phyloP scores from a whole-genome alignment of 2,329 filamentous ascomycete species.

The Fusarium tuaranense region DNA sequence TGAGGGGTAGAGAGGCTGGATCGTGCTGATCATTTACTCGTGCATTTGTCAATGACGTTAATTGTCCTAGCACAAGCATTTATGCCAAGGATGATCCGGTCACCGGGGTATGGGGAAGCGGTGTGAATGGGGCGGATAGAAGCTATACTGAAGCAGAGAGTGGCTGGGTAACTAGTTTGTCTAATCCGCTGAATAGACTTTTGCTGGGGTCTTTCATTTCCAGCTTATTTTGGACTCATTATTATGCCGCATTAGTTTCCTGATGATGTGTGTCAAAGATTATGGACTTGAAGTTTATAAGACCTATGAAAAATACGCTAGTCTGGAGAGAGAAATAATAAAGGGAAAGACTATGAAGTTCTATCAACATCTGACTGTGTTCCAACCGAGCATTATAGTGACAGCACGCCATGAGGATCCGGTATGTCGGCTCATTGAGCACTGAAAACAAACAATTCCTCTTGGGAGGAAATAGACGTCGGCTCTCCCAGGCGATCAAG shows the following conservation, averaged over 20 bases:
- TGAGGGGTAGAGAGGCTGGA: not conserved
- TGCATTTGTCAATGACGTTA: not conserved
- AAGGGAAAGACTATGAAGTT: too few relatives aligned
- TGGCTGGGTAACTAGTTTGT: not conserved
- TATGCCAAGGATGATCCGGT: not conserved
- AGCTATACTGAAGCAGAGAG: not conserved
- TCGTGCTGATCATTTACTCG: not conserved
- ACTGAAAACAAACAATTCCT: too few relatives aligned
- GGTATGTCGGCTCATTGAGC: too few relatives aligned
- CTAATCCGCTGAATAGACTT: not conserved
- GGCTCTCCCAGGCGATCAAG: too few relatives aligned
- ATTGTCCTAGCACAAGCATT: not conserved
- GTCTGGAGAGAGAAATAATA: too few relatives aligned
- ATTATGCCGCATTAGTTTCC: not conserved
- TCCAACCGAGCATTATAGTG: too few relatives aligned
- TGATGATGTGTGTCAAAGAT: not conserved
- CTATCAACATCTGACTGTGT: too few relatives aligned
- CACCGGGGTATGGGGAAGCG: not conserved
- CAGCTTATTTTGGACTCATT: too few relatives aligned
- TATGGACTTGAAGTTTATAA: not conserved
- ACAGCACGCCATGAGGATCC: too few relatives aligned
- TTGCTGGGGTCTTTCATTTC: not conserved
- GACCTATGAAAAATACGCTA: too few relatives aligned
- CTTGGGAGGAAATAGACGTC: too few relatives aligned
- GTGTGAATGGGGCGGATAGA: not conserved